Evolutionary conservation across 495 filamentous ascomycete species (phyloP).

Genomic region (Halenospora varia): DNA sequence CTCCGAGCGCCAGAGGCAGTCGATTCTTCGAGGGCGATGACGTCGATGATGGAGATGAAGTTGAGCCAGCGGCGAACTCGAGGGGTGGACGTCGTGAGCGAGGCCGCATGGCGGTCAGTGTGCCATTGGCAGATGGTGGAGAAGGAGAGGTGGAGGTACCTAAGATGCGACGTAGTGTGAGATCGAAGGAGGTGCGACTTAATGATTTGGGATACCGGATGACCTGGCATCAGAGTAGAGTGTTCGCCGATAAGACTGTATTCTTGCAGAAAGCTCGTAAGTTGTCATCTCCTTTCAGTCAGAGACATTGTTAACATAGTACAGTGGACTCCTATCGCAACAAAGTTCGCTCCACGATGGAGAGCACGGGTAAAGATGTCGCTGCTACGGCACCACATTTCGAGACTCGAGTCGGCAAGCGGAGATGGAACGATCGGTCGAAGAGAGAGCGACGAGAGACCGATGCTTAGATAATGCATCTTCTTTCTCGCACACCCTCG

Average conservation of each 20-base stretch:
- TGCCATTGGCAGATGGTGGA: constrained; percentile 67
- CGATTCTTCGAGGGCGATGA: constrained; percentile 65
- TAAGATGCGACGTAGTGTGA: constrained; percentile 56
- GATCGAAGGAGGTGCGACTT: constrained; percentile 74
- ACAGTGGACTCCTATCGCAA: constrained; percentile 92
- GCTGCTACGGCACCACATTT: constrained; percentile 72
- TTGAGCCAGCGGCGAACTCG: constrained; percentile 22
- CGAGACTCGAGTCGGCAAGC: constrained; percentile 85
- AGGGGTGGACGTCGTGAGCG: constrained; percentile 6
- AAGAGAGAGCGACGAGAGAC: constrained; percentile 15
- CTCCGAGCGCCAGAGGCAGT: constrained; percentile 57
- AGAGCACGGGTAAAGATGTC: constrained; percentile 68
- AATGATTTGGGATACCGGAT: constrained; percentile 94
- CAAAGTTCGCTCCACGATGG: constrained; percentile 81
- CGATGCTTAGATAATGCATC: not conserved
- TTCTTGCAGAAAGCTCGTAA: constrained; percentile 92
- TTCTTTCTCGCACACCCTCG: too few relatives aligned
- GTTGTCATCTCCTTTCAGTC: constrained; percentile 34
- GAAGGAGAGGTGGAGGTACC: constrained; percentile 72
- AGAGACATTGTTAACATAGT: not conserved
- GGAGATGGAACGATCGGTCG: constrained; percentile 71
- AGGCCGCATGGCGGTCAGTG: constrained; percentile 58
- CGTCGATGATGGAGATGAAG: constrained; percentile 53
- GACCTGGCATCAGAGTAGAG: constrained; percentile 89
- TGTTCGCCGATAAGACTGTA: constrained; percentile 76